Evolutionary conservation across 2,329 filamentous ascomycete species (phyloP).

Genomic region (Cryphonectria radicalis): DNA sequence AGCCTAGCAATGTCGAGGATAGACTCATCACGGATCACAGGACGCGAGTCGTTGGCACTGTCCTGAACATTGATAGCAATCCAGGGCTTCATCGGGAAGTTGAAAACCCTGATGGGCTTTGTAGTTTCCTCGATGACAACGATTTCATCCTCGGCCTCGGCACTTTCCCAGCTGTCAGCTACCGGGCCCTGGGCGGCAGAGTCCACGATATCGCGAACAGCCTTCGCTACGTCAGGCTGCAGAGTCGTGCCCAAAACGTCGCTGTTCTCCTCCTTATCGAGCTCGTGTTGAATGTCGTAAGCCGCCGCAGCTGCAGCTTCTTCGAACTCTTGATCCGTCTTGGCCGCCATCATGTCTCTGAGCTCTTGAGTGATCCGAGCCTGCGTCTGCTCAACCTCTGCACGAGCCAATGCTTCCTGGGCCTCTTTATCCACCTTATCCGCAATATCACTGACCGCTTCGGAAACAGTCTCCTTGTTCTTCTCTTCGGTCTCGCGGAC

Average conservation of each 20-base stretch:
- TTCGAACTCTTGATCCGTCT: constrained; percentile 59
- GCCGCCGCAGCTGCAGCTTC: constrained; percentile 52
- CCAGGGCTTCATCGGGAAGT: constrained; percentile 96
- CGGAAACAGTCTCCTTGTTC: constrained; percentile 69
- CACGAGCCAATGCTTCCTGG: constrained; percentile 66
- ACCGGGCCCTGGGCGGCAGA: constrained; percentile 64
- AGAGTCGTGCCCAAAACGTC: constrained; percentile 57
- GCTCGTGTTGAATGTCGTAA: constrained; percentile 55
- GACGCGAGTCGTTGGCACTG: constrained; percentile 57
- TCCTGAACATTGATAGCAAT: constrained; percentile 81
- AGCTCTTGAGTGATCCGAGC: constrained; percentile 54
- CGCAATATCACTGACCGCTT: constrained; percentile 70
- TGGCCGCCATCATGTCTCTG: constrained; percentile 53
- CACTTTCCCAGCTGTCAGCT: constrained; percentile 91
- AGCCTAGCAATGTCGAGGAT: constrained; percentile 92
- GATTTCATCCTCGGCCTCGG: constrained; percentile 72
- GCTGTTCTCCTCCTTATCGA: constrained; percentile 58
- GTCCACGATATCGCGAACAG: constrained; percentile 55
- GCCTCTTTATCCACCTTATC: constrained; percentile 57
- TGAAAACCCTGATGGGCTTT: constrained; percentile 78
- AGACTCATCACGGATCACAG: constrained; percentile 74
- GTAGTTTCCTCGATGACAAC: constrained; percentile 67
- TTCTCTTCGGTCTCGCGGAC: constrained; percentile 31
- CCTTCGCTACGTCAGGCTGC: constrained; percentile 56
- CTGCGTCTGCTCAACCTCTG: constrained; percentile 54